Evolutionary conservation across 1,139 yeast genomes (phyloP).

Genomic region (Diutina neorugosa): DNA sequence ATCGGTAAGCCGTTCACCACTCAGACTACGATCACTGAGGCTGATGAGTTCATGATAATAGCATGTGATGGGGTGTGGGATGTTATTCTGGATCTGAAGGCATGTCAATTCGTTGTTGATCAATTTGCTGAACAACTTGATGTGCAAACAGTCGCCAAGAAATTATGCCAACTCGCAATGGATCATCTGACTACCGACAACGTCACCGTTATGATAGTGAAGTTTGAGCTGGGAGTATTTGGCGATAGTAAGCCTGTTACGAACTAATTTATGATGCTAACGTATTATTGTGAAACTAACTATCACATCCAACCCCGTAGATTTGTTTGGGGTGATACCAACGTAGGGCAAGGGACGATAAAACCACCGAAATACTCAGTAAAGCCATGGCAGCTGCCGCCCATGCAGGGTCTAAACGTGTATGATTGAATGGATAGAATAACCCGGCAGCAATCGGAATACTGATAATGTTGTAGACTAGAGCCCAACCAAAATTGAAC

Average conservation of each 20-base stretch:
- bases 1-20: conserved; percentile 91
- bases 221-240: conserved; percentile 39
- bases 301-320: background rate
- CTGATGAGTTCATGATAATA: conserved; percentile 67
- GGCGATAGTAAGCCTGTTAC: conserved; percentile 2
- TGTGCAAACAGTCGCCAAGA: conserved; percentile 58
- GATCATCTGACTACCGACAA: conserved; percentile 80
- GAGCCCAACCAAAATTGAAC: conserved; percentile 46
- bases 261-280: background rate
- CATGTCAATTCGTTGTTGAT: conserved; percentile 57
- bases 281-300: background rate
- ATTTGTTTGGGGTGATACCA: conserved; percentile 26
- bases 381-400: conserved; percentile 59
- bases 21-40: conserved; percentile 53
- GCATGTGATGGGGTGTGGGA: conserved; percentile 98
- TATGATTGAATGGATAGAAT: conserved; percentile 40
- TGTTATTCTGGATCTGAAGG: conserved; percentile 70
- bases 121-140: conserved; percentile 16
- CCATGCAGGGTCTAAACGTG: conserved; percentile 49
- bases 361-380: conserved; percentile 46
- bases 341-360: conserved; percentile 41
- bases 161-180: conserved; percentile 66
- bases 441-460: conserved; percentile 57
- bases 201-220: conserved; percentile 82
- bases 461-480: conserved; percentile 40